A percentile compares a stretch with the other conserved stretches of the same genome.
phyloP scores from a whole-genome alignment of 2,329 filamentous ascomycete genomes.

The Ambrosiella beaveri region DNA sequence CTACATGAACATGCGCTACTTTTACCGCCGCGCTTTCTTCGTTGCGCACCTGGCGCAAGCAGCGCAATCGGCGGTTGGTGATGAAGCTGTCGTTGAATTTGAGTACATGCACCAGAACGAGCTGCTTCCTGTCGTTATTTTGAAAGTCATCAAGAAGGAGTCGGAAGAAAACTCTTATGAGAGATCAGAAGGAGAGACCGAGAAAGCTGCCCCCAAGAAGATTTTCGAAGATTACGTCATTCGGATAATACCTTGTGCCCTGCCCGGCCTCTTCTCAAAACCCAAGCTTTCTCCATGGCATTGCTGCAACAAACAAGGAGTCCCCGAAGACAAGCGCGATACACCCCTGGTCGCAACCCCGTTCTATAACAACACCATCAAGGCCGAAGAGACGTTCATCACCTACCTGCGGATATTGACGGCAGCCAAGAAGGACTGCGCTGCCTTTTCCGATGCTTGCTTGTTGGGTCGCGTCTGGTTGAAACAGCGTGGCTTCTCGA shows the following conservation, averaged over 20 bases:
- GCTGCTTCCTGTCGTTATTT: conserved; percentile 50
- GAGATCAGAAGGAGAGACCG: conserved; percentile 11
- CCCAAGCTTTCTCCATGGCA: conserved; percentile 49
- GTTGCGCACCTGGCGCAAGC: conserved; percentile 62
- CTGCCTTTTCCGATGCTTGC: conserved; percentile 66
- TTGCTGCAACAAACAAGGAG: conserved; percentile 47
- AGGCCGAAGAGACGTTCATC: conserved; percentile 57
- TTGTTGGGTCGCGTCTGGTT: conserved; percentile 79
- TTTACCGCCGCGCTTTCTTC: conserved; percentile 87
- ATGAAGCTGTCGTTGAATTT: conserved; percentile 36
- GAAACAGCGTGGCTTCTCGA: conserved; percentile 64
- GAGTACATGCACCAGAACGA: conserved; percentile 54
- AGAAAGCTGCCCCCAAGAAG: conserved; percentile 15
- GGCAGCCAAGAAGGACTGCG: conserved; percentile 48
- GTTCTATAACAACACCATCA: conserved; percentile 77
- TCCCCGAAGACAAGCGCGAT: conserved; percentile 27
- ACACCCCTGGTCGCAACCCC: conserved; percentile 38
- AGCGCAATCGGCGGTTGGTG: conserved; percentile 39
- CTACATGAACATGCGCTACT: conserved; percentile 81
- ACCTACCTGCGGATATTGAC: conserved; percentile 62
- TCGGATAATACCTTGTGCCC: conserved; percentile 59
- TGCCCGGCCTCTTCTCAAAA: conserved; percentile 50
- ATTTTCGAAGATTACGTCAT: conserved; percentile 36
- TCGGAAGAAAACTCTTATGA: conserved; percentile 14
- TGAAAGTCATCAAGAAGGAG: conserved; percentile 19